phyloP scores from a whole-genome alignment of 768 basidiomycete species.

The Rhodotorula diobovata region DNA sequence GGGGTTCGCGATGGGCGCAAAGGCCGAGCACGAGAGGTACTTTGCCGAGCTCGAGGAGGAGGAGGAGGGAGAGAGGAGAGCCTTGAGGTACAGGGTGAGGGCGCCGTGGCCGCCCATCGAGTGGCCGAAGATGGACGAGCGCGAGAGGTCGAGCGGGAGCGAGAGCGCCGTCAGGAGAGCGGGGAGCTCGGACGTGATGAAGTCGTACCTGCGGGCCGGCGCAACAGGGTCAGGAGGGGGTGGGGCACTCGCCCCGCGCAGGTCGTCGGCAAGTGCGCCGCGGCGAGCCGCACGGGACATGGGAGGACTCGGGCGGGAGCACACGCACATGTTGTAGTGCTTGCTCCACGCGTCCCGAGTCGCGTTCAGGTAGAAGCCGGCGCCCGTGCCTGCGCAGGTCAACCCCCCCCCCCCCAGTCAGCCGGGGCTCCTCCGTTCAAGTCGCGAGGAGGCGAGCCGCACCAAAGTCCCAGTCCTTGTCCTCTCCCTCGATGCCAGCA shows the following conservation, averaged over 20 bases:
- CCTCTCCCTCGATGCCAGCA: slow-evolving; percentile 59
- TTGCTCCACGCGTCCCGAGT: slow-evolving; percentile 56
- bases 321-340: slow-evolving; percentile 46
- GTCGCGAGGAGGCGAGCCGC: slow-evolving; percentile 45
- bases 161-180: slow-evolving; percentile 66
- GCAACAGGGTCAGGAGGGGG: accelerated
- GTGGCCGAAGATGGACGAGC: slow-evolving; percentile 88
- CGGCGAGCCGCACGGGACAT: slow-evolving; percentile 47
- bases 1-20: slow-evolving; percentile 80
- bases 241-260: too few relatives aligned
- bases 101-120: slow-evolving; percentile 98
- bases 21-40: slow-evolving; percentile 84
- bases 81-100: slow-evolving; percentile 77
- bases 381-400: slow-evolving; percentile 45
- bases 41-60: slow-evolving; percentile 48
- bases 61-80: slow-evolving; percentile 47
- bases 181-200: slow-evolving; percentile 79
- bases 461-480: slow-evolving; percentile 78
- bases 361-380: slow-evolving; percentile 94
- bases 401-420: too few relatives aligned
- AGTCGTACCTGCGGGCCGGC: slow-evolving; percentile 74
- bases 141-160: slow-evolving; percentile 72
- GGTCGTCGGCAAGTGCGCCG: too few relatives aligned
- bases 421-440: too few relatives aligned
- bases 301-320: too few relatives aligned